A percentile compares a stretch with the other conserved stretches of the same genome.
Evolutionary conservation across 768 basidiomycete species (phyloP).

Genomic region (Russula earlei): DNA sequence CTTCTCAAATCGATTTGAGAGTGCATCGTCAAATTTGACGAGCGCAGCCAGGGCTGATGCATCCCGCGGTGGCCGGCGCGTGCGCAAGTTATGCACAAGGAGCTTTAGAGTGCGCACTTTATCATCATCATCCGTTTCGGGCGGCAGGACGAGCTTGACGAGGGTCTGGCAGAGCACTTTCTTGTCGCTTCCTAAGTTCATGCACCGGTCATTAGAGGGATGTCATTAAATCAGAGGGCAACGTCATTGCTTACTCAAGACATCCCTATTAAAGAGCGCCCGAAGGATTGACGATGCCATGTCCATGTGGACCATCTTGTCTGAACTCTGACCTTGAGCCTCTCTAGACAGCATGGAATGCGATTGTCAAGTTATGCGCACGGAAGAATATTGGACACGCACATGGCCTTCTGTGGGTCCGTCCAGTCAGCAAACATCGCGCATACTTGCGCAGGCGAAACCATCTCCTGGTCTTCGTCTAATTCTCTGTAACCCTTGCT

Average conservation of each 20-base stretch:
- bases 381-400: conserved; percentile 25
- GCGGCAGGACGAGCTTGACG: conserved; percentile 53
- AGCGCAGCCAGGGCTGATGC: conserved; percentile 58
- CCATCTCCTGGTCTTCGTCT: conserved; percentile 68
- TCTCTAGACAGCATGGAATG: conserved; percentile 27
- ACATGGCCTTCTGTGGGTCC: conserved; percentile 64
- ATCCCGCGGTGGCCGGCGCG: conserved; percentile 53
- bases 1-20: conserved; percentile 64
- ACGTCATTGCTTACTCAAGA: conserved; percentile 39
- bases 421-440: conserved; percentile 86
- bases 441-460: conserved; percentile 61
- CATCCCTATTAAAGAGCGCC: conserved; percentile 37
- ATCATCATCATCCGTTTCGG: conserved; percentile 51
- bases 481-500: conserved; percentile 48
- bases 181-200: conserved; percentile 34
- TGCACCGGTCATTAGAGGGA: background rate
- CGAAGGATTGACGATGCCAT: conserved; percentile 45
- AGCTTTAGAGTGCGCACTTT: conserved; percentile 55
- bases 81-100: conserved; percentile 47
- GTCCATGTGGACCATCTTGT: conserved; percentile 43
- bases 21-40: conserved; percentile 51
- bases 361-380: background rate
- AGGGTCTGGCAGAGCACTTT: conserved; percentile 41
- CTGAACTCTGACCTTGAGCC: conserved; percentile 31
- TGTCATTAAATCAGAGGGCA: too few relatives aligned